Percentiles rank a stretch among this genome's conserved stretches.
phyloP scores from a whole-genome alignment of 768 basidiomycete species.

The Cystobasidium ongulense region DNA sequence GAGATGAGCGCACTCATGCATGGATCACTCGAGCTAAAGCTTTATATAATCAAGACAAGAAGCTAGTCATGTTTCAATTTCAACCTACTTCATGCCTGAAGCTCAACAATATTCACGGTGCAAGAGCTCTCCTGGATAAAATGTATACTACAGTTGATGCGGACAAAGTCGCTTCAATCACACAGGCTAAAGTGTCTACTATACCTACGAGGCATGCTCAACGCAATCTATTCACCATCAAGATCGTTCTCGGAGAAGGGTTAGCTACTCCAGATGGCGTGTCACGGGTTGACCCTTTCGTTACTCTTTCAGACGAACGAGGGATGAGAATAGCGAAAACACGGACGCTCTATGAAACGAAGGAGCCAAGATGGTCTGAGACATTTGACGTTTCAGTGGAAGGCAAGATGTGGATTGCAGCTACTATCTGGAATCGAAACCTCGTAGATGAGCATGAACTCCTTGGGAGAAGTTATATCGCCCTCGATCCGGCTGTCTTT shows the following conservation, averaged over 20 bases:
- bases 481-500: constrained; percentile 78
- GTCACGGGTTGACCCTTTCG: constrained; percentile 79
- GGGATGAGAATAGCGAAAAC: constrained; percentile 88
- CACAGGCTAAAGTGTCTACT: constrained; percentile 50
- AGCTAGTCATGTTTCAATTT: constrained; percentile 91
- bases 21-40: constrained; percentile 52
- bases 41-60: constrained; percentile 61
- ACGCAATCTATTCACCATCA: constrained; percentile 69
- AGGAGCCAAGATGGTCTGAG: constrained; percentile 94
- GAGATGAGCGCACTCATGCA: constrained; percentile 52
- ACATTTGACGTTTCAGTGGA: constrained; percentile 91
- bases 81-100: constrained; percentile 83
- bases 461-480: constrained; percentile 82
- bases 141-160: constrained; percentile 88
- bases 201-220: constrained; percentile 56
- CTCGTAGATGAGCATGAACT: constrained; percentile 61
- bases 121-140: constrained; percentile 78
- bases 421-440: constrained; percentile 82
- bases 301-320: constrained; percentile 85
- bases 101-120: constrained; percentile 91
- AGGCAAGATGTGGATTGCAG: constrained; percentile 92
- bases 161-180: constrained; percentile 66
- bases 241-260: constrained; percentile 82
- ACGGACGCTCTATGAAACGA: constrained; percentile 83
- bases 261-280: constrained; percentile 59